Evolutionary conservation across 257 asterid species (phyloP).

Genomic region (Thymus quinquecostatus): DNA sequence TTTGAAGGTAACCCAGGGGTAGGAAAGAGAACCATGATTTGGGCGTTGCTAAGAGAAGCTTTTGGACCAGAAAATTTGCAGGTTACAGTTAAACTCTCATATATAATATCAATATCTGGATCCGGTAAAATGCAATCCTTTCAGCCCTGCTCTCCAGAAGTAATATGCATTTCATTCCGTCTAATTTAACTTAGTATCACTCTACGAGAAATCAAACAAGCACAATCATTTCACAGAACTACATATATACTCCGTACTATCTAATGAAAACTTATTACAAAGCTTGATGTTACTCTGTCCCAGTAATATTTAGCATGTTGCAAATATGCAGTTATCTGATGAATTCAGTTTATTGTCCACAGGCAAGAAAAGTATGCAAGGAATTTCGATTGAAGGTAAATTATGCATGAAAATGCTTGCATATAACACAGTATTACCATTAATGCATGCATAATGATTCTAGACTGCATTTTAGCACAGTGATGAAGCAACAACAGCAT

Average conservation of each 20-base stretch:
- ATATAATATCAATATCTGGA: background rate
- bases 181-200: background rate
- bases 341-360: conserved; percentile 30
- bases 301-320: conserved; percentile 1
- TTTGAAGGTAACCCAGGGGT: conserved; percentile 82
- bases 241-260: background rate
- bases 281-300: conserved; percentile 4
- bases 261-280: background rate
- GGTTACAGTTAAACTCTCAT: conserved; percentile 40
- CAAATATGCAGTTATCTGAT: conserved; percentile 17
- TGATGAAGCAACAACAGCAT: background rate
- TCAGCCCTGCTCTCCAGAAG: background rate
- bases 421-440: conserved; percentile 4
- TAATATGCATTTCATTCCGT: conserved; percentile 1
- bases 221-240: background rate
- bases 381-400: conserved; percentile 47
- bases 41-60: conserved; percentile 69
- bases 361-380: conserved; percentile 47
- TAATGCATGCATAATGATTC: conserved; percentile 10
- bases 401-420: background rate
- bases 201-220: background rate
- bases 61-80: conserved; percentile 59
- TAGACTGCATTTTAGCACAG: background rate
- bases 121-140: background rate
- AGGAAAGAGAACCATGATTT: conserved; percentile 84